These are phyloP conservation scores for Punctularia strigosozonata DNA, from an alignment of 768 basidiomycete genomes.

Conservation along the genomic window DNA sequence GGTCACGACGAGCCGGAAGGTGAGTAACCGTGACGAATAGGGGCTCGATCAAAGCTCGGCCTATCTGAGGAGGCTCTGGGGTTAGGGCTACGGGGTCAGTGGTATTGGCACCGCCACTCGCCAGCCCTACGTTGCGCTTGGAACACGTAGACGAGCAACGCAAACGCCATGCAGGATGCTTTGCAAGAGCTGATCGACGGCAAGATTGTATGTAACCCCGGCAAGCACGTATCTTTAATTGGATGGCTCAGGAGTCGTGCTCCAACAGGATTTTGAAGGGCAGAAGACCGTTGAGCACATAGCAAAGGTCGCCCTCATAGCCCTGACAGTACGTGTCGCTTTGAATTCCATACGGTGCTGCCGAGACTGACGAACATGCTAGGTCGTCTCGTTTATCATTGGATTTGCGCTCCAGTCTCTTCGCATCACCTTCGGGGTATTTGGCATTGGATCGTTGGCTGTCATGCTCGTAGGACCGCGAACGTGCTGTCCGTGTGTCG, in stretches of 20 bases:
- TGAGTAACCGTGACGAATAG: too few relatives aligned
- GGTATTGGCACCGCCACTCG: too few relatives aligned
- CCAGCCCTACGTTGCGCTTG: too few relatives aligned
- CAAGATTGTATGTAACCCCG: constrained; percentile 19
- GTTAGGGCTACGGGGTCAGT: too few relatives aligned
- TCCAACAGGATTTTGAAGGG: constrained; percentile 46
- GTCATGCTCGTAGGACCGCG: constrained; percentile 7
- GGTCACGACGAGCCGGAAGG: too few relatives aligned
- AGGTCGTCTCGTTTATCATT: constrained; percentile 44
- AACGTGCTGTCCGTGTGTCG: constrained; percentile 8
- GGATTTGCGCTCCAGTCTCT: constrained; percentile 50
- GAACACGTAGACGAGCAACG: too few relatives aligned
- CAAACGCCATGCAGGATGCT: neutral
- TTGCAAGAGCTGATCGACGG: constrained; percentile 14
- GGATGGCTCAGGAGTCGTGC: too few relatives aligned
- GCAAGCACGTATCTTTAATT: too few relatives aligned
- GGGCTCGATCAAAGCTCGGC: too few relatives aligned
- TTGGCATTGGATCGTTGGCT: constrained; percentile 20
- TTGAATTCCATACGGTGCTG: constrained; percentile 3
- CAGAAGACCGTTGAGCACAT: constrained; percentile 42
- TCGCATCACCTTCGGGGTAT: constrained; percentile 36
- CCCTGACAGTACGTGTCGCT: constrained; percentile 29
- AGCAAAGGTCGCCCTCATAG: constrained; percentile 29
- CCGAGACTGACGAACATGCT: neutral
- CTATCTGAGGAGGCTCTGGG: too few relatives aligned